phyloP scores from a whole-genome alignment of 306 rosid genomes.

The Ormosia semicastrata region DNA sequence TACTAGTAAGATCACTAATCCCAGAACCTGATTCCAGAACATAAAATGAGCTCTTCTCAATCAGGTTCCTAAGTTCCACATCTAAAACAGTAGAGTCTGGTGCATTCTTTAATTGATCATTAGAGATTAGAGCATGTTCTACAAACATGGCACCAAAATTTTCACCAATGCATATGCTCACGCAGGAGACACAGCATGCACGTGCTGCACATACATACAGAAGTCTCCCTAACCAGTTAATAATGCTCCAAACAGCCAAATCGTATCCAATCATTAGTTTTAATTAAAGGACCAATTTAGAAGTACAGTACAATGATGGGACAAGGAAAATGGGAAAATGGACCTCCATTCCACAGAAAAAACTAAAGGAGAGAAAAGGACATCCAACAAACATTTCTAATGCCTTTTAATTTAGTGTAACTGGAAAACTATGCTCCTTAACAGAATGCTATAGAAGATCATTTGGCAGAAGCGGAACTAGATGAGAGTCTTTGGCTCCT shows the following conservation, averaged over 20 bases:
- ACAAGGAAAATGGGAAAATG: neutral
- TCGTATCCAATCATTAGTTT: neutral
- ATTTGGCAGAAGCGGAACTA: conserved; percentile 62
- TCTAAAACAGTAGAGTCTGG: neutral
- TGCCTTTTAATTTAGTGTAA: conserved; percentile 5
- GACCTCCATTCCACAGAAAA: conserved; percentile 19
- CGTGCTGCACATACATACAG: neutral
- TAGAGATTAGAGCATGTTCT: neutral
- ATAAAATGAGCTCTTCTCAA: neutral
- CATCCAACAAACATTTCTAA: conserved; percentile 11
- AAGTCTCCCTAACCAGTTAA: neutral
- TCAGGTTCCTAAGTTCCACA: neutral
- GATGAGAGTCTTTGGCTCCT: conserved; percentile 91
- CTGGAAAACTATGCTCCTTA: conserved; percentile 12
- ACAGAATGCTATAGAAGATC: conserved; percentile 36
- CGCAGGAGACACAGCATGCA: neutral
- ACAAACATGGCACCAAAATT: neutral
- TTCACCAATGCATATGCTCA: neutral
- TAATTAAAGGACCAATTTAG: conserved; percentile 1
- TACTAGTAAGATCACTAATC: neutral
- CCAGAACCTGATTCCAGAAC: neutral
- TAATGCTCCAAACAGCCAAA: neutral
- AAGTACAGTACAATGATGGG: neutral
- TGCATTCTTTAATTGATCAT: neutral
- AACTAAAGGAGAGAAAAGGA: neutral